Percentiles rank a stretch among this genome's conserved stretches.
phyloP scores from a whole-genome alignment of 345 rosid species.

The Euphorbia lathyris region DNA sequence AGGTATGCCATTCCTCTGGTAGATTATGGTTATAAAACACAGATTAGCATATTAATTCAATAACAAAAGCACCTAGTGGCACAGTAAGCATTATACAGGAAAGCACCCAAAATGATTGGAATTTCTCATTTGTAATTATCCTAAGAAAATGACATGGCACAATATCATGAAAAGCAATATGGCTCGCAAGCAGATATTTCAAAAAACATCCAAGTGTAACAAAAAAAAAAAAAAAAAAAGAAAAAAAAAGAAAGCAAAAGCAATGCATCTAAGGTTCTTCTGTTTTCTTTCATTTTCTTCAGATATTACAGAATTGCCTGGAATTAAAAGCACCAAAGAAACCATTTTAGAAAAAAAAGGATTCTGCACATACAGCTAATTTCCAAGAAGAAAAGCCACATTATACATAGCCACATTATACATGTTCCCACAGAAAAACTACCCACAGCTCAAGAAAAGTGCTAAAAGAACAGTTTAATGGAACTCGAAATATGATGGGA shows the following conservation, averaged over 20 bases:
- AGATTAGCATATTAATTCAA: slow-evolving; percentile 20
- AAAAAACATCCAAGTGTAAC: neutral
- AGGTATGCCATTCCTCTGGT: slow-evolving; percentile 98
- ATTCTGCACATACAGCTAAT: neutral
- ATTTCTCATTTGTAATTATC: slow-evolving; percentile 6
- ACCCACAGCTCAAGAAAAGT: neutral
- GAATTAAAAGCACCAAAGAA: neutral
- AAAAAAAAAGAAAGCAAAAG: neutral
- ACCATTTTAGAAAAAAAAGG: neutral
- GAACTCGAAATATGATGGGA: neutral
- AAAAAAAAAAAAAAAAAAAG: slow-evolving; percentile 4
- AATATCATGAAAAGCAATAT: no score
- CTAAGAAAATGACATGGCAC: neutral
- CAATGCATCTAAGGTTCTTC: neutral
- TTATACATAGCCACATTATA: slow-evolving; percentile 1
- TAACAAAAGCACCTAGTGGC: neutral
- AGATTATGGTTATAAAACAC: slow-evolving; percentile 15
- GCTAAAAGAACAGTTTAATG: neutral
- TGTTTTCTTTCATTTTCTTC: neutral
- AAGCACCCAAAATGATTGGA: neutral
- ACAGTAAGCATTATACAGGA: slow-evolving; percentile 10
- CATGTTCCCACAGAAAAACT: neutral
- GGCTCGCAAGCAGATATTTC: neutral
- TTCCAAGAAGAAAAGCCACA: neutral
- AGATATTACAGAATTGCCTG: neutral